Evolutionary conservation across 2,329 filamentous ascomycete species (phyloP).

Genomic region (Ophiocordyceps camponoti-floridani): DNA sequence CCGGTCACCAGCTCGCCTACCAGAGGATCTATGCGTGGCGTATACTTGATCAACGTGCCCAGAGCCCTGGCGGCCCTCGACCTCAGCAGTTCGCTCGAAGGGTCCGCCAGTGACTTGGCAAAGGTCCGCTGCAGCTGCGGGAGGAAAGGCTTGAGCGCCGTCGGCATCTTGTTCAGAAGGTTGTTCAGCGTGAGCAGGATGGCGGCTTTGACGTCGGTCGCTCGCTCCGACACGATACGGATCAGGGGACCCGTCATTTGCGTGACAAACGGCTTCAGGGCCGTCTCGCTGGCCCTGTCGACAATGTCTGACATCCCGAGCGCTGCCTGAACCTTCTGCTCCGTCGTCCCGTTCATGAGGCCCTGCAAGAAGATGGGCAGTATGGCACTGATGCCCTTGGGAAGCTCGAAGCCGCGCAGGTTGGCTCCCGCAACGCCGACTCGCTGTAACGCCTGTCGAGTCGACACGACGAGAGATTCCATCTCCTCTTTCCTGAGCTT

Average conservation of each 20-base stretch:
- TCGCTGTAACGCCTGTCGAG: slow-evolving; percentile 68
- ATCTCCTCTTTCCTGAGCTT: slow-evolving; percentile 92
- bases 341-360: slow-evolving; percentile 86
- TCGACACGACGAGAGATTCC: slow-evolving; percentile 79
- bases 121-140: slow-evolving; percentile 94
- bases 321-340: slow-evolving; percentile 82
- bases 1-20: slow-evolving; percentile 89
- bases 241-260: slow-evolving; percentile 96
- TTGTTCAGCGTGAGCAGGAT: slow-evolving; percentile 92
- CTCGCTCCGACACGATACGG: slow-evolving; percentile 90
- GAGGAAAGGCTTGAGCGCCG: slow-evolving; percentile 88
- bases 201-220: slow-evolving; percentile 87
- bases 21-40: slow-evolving; percentile 84
- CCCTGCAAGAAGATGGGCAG: slow-evolving; percentile 95
- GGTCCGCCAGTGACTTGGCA: slow-evolving; percentile 85
- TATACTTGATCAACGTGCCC: slow-evolving; percentile 88
- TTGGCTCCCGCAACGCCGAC: slow-evolving; percentile 76
- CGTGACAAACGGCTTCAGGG: slow-evolving; percentile 86
- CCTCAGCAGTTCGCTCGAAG: slow-evolving; percentile 74
- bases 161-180: slow-evolving; percentile 87
- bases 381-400: slow-evolving; percentile 93
- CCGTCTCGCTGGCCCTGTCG: slow-evolving; percentile 73
- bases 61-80: slow-evolving; percentile 82
- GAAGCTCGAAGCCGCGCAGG: slow-evolving; percentile 74
- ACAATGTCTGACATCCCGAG: slow-evolving; percentile 91